Base-by-base conservation (phyloP, 2,329 filamentous ascomycete genomes). In the Epichloe uncinata region DNA sequence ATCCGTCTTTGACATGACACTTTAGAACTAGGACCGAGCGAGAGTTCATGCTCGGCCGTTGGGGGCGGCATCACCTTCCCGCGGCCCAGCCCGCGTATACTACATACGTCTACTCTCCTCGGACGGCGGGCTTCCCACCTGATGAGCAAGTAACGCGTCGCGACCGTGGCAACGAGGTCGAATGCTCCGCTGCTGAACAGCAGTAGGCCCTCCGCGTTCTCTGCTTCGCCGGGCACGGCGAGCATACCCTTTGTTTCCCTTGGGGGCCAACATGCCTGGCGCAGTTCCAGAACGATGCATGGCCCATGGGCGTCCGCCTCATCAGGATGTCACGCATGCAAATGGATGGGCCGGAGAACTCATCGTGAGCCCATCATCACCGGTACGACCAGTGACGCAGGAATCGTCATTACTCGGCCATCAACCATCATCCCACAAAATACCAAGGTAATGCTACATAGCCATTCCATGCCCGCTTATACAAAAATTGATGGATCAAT, bases 121-220 rank as follows among this genome's bases (percentile, higher is more conserved):
- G 35, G 18, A 20, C 56, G 18, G 48, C 56, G 1, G 42, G 51
- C 18, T 33, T 45, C 15, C 56, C 58, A 2, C 52, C 49, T 2
- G 56, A 57, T 7, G 57, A 60, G 16, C 67, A 20, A 20, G 20
- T 1, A 20, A 20, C 20, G 4, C 2, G 55, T 58, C 0, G 65
- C 64, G 13, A 61, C 61, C 7, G 59, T 61, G 3, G 69, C 68
- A 1, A 59, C 53, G 5, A 56, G 56, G 15, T 69, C 66, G 50
- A 63, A 59, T 3, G 60, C 63, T 2, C 62, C 66, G 16, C 60
- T 72, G 2, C 59, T 71, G 3, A 59, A 42, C 11, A 40, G 41
- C 4, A 20, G 20, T 5, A 20, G 20, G 20, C 20, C 20, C 20
- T 20, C 20, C 18, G 2, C 18, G 20, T 20, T 20, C 20, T 20